Percentiles rank a stretch among this genome's conserved stretches.
Evolutionary conservation across 2,329 filamentous ascomycete genomes (phyloP).

Genomic region (Macrophomina pseudophaseolina): DNA sequence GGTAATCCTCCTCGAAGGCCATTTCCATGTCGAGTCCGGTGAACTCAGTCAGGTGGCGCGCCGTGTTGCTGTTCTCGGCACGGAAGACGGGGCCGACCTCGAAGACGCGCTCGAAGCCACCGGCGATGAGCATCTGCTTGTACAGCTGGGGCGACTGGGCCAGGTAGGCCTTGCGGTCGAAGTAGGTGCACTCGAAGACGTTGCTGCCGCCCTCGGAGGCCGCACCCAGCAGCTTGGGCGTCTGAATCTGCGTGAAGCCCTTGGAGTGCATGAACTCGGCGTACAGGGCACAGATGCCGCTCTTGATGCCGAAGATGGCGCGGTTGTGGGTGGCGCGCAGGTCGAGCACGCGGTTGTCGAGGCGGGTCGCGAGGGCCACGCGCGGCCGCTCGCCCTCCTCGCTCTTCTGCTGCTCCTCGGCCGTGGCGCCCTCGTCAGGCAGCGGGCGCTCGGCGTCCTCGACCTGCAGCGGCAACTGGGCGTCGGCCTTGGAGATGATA

Average conservation of each 20-base stretch:
- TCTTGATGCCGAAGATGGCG: constrained; percentile 76
- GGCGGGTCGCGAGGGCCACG: constrained; percentile 80
- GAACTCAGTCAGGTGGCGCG: constrained; percentile 86
- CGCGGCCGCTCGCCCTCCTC: constrained; percentile 64
- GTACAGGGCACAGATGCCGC: constrained; percentile 72
- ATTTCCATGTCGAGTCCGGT: constrained; percentile 89
- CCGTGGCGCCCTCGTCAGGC: constrained; percentile 53
- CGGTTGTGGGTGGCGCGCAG: constrained; percentile 90
- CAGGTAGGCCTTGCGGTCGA: constrained; percentile 79
- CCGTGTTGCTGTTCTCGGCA: constrained; percentile 85
- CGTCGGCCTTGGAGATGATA: constrained; percentile 69
- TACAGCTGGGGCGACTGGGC: constrained; percentile 85
- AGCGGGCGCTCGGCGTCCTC: constrained; percentile 58
- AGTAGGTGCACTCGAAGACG: constrained; percentile 90
- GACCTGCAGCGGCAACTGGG: constrained; percentile 65
- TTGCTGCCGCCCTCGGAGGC: constrained; percentile 92
- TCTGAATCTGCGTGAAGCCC: constrained; percentile 83
- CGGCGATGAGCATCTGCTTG: constrained; percentile 85
- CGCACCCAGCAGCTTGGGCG: constrained; percentile 85
- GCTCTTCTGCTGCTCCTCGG: constrained; percentile 52
- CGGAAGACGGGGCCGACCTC: constrained; percentile 82
- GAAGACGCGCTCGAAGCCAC: constrained; percentile 77
- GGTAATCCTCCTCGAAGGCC: constrained; percentile 81
- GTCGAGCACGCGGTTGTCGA: constrained; percentile 92
- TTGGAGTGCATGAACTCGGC: constrained; percentile 76